A percentile compares a stretch with the other conserved stretches of the same genome.
Conservation (phyloP, 371 early-diverging fungal genomes). For the Blastocladiella emersonii region DNA sequence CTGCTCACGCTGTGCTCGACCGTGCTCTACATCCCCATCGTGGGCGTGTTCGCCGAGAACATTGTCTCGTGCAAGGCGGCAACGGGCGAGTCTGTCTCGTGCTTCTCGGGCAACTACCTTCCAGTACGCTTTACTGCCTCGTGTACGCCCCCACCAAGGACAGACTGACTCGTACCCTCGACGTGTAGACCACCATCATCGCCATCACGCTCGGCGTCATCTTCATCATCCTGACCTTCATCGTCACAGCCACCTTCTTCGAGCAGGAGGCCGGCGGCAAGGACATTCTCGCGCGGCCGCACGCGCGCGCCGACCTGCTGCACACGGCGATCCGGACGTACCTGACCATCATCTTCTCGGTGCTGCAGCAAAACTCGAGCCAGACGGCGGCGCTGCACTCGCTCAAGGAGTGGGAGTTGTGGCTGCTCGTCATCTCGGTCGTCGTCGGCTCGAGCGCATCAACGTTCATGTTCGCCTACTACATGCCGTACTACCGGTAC, state of each 20-base stretch:
- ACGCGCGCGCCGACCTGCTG: conserved; percentile 18
- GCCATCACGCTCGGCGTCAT: neutral
- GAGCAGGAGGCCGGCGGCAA: conserved; percentile 20
- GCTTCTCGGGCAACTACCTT: conserved; percentile 8
- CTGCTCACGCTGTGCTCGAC: conserved; percentile 18
- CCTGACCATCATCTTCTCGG: conserved; percentile 11
- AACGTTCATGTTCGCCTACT: conserved; percentile 5
- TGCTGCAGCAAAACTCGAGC: too few species aligned
- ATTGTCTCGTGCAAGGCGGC: conserved; percentile 6
- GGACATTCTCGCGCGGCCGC: conserved; percentile 16
- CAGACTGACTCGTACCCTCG: too few species aligned
- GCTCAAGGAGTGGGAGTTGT: too few species aligned
- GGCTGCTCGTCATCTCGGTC: too few species aligned
- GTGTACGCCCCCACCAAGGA: too few species aligned
- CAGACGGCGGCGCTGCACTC: too few species aligned
- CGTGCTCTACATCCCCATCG: conserved; percentile 16
- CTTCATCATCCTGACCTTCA: conserved; percentile 9
- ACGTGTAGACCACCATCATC: conserved; percentile 6
- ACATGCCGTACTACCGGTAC: conserved; percentile 18
- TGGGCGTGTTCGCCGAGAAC: conserved; percentile 11
- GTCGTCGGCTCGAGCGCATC: too few species aligned
- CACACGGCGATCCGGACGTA: conserved; percentile 16
- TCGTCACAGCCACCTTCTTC: conserved; percentile 21
- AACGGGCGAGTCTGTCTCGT: neutral
- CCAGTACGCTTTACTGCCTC: neutral